Evolutionary conservation across 805 yeast genomes (phyloP), one percentile per base, ranked within the genome.

Genomic region (Cyberlindnera petersonii): DNA sequence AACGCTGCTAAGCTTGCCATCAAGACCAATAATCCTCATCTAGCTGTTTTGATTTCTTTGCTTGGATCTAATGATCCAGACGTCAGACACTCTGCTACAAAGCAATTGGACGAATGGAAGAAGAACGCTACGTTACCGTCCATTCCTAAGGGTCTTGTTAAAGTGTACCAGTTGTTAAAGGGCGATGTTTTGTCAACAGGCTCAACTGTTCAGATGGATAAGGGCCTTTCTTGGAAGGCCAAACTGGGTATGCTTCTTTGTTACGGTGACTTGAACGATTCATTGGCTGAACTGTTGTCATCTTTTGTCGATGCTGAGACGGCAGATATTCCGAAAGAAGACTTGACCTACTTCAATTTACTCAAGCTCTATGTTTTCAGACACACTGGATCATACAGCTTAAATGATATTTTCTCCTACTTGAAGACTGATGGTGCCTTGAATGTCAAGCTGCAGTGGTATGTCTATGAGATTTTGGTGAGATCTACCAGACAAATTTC

Each of bases 81-180:
- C 2, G 80, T 83, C 4, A 67, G 68, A 35, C 52, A 52, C 1
- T 65, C 77, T 37, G 89, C 96, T 0, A 47, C 55, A 6, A 58
- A 59, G 24, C 96, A 88, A 60, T 59, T 91, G 18, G 61, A 65
- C 3, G 75, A 72, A 26, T 89, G 97, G 97, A 58, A 58, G 22
- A 64, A 66, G 4, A 61, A 63, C 6, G 65, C 68, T 5, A 61
- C 64, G 4, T 39, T 65, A 22, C 56, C 54, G 21, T 60, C 58
- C 33, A 77, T 82, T 39, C 88, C 94, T 2, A 40, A 37, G 1
- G 62, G 72, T 3, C 59, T 86, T 16, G 55, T 75, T 13, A 76
- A 79, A 48, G 68, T 86, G 1, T 84, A 81, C 59, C 75, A 76
- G 44, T 59, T 89, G 4, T 64, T 89, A 14, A 65, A 83, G 3